phyloP scores from a whole-genome alignment of 2,329 filamentous ascomycete species.

The Rugonectria rugulosa region DNA sequence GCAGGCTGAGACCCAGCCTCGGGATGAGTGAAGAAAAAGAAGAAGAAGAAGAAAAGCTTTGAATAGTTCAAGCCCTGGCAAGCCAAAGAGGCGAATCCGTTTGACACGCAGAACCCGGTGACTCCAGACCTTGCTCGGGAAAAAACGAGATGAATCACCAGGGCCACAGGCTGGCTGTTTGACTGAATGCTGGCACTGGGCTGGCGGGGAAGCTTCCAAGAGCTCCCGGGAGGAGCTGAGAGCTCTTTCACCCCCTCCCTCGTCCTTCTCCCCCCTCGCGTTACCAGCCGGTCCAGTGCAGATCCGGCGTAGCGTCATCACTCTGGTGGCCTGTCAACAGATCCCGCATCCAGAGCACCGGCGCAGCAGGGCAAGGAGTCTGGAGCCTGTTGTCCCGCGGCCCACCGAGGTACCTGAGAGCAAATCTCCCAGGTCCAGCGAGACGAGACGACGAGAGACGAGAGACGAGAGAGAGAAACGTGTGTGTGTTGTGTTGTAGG shows the following conservation, averaged over 20 bases:
- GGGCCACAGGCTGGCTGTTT: background rate
- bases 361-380: constrained; percentile 26
- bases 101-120: background rate
- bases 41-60: too few relatives aligned
- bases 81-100: too few relatives aligned
- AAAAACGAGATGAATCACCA: constrained; percentile 22
- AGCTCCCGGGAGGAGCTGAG: constrained; percentile 21
- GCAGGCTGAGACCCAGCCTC: constrained; percentile 11
- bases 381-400: constrained; percentile 32
- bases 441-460: background rate
- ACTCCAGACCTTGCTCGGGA: background rate
- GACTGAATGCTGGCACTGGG: constrained; percentile 5
- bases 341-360: constrained; percentile 43
- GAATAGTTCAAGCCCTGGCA: background rate
- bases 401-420: constrained; percentile 33
- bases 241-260: constrained; percentile 15
- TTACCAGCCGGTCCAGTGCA: constrained; percentile 24
- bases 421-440: constrained; percentile 29
- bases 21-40: too few relatives aligned
- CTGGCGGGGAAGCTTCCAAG: constrained; percentile 27
- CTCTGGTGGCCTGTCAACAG: constrained; percentile 38
- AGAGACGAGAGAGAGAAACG: constrained; percentile 23
- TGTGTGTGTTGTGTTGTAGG: background rate
- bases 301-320: constrained; percentile 38
- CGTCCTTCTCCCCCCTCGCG: background rate